phyloP scores from a whole-genome alignment of 352 stramenopile genomes.

The Peronospora destructor region DNA sequence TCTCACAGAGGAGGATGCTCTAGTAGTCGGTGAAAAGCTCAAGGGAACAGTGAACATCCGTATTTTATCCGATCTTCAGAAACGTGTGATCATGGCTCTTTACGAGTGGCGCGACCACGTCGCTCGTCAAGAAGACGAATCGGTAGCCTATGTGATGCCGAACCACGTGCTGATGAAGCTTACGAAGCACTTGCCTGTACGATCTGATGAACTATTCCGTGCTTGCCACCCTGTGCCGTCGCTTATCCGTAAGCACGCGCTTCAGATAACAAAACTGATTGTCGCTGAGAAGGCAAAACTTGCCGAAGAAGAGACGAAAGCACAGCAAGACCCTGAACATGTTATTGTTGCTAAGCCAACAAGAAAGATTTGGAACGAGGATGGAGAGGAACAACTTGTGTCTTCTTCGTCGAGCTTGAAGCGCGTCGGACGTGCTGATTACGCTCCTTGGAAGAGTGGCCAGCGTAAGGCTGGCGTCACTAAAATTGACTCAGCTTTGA shows the following conservation, averaged over 20 bases:
- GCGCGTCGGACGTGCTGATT: conserved; percentile 40
- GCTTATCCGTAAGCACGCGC: conserved; percentile 70
- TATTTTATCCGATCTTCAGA: conserved; percentile 55
- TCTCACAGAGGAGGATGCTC: conserved; percentile 40
- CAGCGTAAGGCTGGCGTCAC: conserved; percentile 43
- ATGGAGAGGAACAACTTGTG: conserved; percentile 23
- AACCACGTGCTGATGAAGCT: conserved; percentile 85
- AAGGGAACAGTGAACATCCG: conserved; percentile 61
- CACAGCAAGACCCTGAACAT: conserved; percentile 3
- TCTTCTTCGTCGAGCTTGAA: conserved; percentile 21
- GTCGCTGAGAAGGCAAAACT: conserved; percentile 43
- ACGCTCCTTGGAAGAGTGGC: conserved; percentile 50
- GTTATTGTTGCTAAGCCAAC: conserved; percentile 6
- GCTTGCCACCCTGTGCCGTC: conserved; percentile 66
- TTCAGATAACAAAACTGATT: conserved; percentile 68
- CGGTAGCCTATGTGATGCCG: conserved; percentile 66
- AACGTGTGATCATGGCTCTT: conserved; percentile 57
- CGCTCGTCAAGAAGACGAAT: conserved; percentile 67
- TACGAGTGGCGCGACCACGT: conserved; percentile 76
- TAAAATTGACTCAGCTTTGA: conserved; percentile 5
- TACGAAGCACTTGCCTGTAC: conserved; percentile 55
- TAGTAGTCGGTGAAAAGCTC: conserved; percentile 54
- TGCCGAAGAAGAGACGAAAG: conserved; percentile 27
- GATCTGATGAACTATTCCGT: conserved; percentile 69
- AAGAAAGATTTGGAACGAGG: conserved; percentile 34